Evolutionary conservation across 345 rosid genomes (phyloP).

Genomic region (Salix exigua): DNA sequence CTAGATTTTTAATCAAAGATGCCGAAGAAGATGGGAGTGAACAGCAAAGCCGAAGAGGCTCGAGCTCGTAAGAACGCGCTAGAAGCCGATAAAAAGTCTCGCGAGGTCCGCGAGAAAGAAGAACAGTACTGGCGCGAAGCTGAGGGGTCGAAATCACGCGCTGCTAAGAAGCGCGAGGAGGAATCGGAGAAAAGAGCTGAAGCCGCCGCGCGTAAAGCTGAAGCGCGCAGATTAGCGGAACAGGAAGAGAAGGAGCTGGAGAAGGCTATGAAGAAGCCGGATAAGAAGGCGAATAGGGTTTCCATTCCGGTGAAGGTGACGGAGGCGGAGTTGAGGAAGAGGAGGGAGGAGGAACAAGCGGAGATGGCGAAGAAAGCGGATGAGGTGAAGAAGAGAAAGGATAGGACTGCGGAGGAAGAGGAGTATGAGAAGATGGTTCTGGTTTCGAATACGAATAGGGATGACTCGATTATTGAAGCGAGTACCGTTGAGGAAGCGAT

Average conservation of each 20-base stretch:
- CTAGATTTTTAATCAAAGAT: slow-evolving; percentile 24
- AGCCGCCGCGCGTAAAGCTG: slow-evolving; percentile 56
- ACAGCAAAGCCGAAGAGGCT: slow-evolving; percentile 93
- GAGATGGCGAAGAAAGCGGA: slow-evolving; percentile 66
- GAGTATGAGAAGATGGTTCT: slow-evolving; percentile 84
- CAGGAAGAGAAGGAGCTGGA: slow-evolving; percentile 78
- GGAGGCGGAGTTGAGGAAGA: slow-evolving; percentile 57
- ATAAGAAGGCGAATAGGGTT: slow-evolving; percentile 79
- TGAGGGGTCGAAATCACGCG: slow-evolving; percentile 75
- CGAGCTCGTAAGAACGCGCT: slow-evolving; percentile 64
- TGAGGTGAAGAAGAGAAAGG: slow-evolving; percentile 58
- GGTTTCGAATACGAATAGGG: slow-evolving; percentile 80
- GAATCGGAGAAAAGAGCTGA: slow-evolving; percentile 88
- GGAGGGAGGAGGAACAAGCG: slow-evolving; percentile 70
- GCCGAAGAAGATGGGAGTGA: slow-evolving; percentile 99
- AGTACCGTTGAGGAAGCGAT: slow-evolving; percentile 83
- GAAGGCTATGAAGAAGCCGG: slow-evolving; percentile 61
- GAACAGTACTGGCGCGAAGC: slow-evolving; percentile 95
- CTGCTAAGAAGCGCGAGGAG: slow-evolving; percentile 85
- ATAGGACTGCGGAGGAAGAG: slow-evolving; percentile 72
- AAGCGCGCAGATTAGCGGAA: slow-evolving; percentile 76
- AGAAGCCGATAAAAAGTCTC: slow-evolving; percentile 76
- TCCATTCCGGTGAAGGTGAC: slow-evolving; percentile 78
- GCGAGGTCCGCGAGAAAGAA: slow-evolving; percentile 68
- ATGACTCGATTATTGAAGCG: slow-evolving; percentile 79